Evolutionary conservation across 2,329 filamentous ascomycete genomes (phyloP).

Genomic region (Aureobasidium uvarum): DNA sequence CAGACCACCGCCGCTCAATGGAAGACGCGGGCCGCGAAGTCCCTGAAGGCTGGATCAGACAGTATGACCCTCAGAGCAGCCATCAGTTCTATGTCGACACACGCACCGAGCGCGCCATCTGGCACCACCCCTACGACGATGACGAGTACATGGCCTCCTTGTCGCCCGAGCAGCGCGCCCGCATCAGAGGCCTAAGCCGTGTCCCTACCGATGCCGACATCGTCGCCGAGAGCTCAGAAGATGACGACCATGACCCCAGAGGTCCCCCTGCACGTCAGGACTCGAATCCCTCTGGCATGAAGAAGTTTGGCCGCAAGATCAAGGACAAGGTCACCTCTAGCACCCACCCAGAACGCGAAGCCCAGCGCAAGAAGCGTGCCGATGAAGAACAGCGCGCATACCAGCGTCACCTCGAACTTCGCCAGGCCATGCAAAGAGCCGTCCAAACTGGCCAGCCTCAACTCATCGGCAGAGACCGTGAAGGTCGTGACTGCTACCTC

Average conservation of each 20-base stretch:
- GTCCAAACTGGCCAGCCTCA: slow-evolving; percentile 57
- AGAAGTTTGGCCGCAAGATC: slow-evolving; percentile 53
- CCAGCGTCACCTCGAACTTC: slow-evolving; percentile 51
- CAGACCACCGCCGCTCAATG: slow-evolving; percentile 56
- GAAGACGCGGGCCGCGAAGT: slow-evolving; percentile 59
- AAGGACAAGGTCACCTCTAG: slow-evolving; percentile 60
- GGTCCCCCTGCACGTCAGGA: slow-evolving; percentile 26
- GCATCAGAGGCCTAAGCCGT: slow-evolving; percentile 41
- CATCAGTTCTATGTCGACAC: slow-evolving; percentile 66
- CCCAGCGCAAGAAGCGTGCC: slow-evolving; percentile 47
- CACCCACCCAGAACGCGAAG: slow-evolving; percentile 56
- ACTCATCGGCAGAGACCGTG: slow-evolving; percentile 53
- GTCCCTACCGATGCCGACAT: slow-evolving; percentile 42
- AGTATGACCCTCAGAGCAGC: slow-evolving; percentile 53
- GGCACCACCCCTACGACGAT: slow-evolving; percentile 63
- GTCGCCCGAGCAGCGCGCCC: slow-evolving; percentile 50
- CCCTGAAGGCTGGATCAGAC: slow-evolving; percentile 57
- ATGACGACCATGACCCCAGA: slow-evolving; percentile 42
- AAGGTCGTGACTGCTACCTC: slow-evolving; percentile 59
- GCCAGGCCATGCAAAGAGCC: slow-evolving; percentile 53
- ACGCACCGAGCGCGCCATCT: slow-evolving; percentile 53
- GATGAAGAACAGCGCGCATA: slow-evolving; percentile 55
- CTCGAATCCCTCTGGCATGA: slow-evolving; percentile 36
- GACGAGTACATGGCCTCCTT: slow-evolving; percentile 53
- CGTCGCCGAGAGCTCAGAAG: slow-evolving; percentile 48